These are phyloP conservation scores for Aspergillus japonicus DNA, from an alignment of 2,329 filamentous ascomycete genomes.

Conservation along the genomic window DNA sequence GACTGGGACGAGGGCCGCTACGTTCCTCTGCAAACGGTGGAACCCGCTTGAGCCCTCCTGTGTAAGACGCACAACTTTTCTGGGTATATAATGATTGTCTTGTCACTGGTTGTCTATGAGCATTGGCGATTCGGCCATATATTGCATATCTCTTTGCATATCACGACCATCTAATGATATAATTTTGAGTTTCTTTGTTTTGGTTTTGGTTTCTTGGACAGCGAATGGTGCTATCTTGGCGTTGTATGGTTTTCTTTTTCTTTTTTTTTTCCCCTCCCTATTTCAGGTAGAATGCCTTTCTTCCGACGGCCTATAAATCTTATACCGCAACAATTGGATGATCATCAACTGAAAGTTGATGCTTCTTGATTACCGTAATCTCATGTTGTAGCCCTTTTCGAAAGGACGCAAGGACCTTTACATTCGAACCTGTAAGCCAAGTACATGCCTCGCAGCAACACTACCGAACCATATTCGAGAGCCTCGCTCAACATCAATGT, in stretches of 20 bases:
- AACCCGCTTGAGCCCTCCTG: conserved; percentile 31
- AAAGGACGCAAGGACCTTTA: no score
- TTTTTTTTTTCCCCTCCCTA: not conserved
- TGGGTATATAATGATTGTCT: not conserved
- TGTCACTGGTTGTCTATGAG: conserved; percentile 7
- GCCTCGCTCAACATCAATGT: conserved; percentile 19
- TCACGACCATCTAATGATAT: not conserved
- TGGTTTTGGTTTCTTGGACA: no score
- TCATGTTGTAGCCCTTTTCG: no score
- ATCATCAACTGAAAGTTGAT: not conserved
- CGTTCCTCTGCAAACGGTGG: conserved; percentile 47
- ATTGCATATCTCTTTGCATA: not conserved
- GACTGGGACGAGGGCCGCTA: conserved; percentile 41
- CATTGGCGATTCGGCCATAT: not conserved
- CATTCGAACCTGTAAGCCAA: not conserved
- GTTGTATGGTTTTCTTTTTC: not conserved
- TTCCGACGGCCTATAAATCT: not conserved
- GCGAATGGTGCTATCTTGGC: not conserved
- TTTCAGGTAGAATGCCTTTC: not conserved
- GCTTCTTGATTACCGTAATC: no score
- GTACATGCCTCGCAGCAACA: not conserved
- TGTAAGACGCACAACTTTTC: not conserved
- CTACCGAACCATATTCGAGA: conserved; percentile 10
- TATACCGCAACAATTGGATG: not conserved
- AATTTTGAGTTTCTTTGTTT: not conserved